These are phyloP conservation scores for Massarina eburnea DNA, from an alignment of 2,329 filamentous ascomycete species.

Conservation along the genomic window DNA sequence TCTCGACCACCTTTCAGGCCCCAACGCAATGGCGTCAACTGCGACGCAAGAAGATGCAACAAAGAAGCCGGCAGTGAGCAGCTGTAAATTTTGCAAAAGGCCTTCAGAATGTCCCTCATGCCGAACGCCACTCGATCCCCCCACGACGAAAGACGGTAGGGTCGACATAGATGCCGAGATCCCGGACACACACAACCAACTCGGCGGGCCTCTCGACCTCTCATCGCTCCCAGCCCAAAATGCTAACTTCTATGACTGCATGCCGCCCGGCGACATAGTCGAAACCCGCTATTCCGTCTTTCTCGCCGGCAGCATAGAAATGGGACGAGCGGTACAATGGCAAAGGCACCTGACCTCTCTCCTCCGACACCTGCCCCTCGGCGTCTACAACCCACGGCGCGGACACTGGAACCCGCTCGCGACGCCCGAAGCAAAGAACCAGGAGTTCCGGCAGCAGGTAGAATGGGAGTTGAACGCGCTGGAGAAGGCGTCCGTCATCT, in stretches of 20 bases:
- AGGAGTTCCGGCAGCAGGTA: slow-evolving; percentile 56
- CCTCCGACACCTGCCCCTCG: slow-evolving; percentile 51
- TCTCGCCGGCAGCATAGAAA: slow-evolving; percentile 60
- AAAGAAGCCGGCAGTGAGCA: not conserved
- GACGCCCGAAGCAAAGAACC: slow-evolving; percentile 46
- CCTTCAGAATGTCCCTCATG: slow-evolving; percentile 5
- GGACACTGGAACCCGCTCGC: slow-evolving; percentile 59
- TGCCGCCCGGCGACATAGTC: slow-evolving; percentile 19
- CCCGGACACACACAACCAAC: slow-evolving; percentile 23
- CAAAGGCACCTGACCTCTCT: slow-evolving; percentile 48
- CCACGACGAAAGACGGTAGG: not conserved
- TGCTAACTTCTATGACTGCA: slow-evolving; percentile 16
- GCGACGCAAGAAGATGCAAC: not conserved
- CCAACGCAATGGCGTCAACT: slow-evolving; percentile 5
- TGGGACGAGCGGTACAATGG: slow-evolving; percentile 53
- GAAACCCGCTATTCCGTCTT: slow-evolving; percentile 51
- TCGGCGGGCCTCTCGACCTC: slow-evolving; percentile 12
- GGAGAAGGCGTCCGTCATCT: slow-evolving; percentile 55
- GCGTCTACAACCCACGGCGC: slow-evolving; percentile 60
- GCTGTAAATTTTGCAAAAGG: slow-evolving; percentile 7
- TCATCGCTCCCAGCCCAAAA: slow-evolving; percentile 11
- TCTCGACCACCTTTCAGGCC: slow-evolving; percentile 8
- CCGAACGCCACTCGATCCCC: not conserved
- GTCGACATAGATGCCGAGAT: slow-evolving; percentile 24
- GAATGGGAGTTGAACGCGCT: slow-evolving; percentile 64